Conservation (phyloP, 768 basidiomycete genomes). For the Suillus variegatus region DNA sequence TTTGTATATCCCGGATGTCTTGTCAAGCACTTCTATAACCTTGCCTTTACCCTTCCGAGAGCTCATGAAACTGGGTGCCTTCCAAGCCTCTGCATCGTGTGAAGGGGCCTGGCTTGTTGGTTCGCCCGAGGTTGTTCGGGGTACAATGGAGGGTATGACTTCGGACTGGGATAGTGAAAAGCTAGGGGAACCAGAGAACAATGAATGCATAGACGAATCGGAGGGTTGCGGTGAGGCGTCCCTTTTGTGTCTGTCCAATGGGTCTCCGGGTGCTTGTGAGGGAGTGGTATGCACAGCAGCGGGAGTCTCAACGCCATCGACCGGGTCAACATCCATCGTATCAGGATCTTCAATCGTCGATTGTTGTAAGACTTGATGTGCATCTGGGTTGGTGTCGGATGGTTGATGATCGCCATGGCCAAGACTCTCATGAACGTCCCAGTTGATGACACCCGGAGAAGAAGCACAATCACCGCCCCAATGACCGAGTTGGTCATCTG, state of each 20-base stretch:
- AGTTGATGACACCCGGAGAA: neutral
- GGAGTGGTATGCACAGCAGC: constrained; percentile 1
- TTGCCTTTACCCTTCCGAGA: constrained; percentile 12
- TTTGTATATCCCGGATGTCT: neutral
- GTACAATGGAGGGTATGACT: neutral
- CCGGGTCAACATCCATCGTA: neutral
- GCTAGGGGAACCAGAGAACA: constrained; percentile 24
- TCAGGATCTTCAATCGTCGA: neutral
- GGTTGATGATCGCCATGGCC: neutral
- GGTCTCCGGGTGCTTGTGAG: neutral
- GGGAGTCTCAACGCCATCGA: constrained; percentile 10
- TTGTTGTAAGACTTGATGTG: neutral
- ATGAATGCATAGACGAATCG: constrained; percentile 22
- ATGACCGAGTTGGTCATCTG: constrained; percentile 3
- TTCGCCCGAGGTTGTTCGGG: neutral
- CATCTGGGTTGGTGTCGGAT: neutral
- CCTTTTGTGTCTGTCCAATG: neutral
- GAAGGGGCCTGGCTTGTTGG: constrained; percentile 6
- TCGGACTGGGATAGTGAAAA: neutral
- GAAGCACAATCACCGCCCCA: neutral
- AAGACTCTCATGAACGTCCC: neutral
- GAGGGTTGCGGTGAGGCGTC: constrained; percentile 4
- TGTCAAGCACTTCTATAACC: neutral
- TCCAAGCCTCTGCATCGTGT: constrained; percentile 33
- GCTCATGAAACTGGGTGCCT: constrained; percentile 32